Percentiles rank a stretch among this genome's conserved stretches.
phyloP scores from a whole-genome alignment of 75 land plant species.

The Cryptomeria japonica region DNA sequence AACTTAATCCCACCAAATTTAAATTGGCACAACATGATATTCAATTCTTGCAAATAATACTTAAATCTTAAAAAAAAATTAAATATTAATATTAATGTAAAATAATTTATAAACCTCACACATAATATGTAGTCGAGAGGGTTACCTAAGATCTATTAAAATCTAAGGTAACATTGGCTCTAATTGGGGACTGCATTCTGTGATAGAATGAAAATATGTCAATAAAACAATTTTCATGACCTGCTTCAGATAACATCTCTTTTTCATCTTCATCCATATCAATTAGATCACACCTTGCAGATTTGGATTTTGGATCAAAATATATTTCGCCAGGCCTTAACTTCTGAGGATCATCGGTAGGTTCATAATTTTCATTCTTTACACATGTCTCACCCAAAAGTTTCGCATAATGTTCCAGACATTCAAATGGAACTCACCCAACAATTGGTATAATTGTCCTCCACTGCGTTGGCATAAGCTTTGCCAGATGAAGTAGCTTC shows the following conservation, averaged over 20 bases:
- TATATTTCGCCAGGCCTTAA: conserved; percentile 97
- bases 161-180: too few species aligned
- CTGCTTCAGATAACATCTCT: conserved; percentile 98
- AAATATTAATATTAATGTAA: too few species aligned
- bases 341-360: conserved; percentile 92
- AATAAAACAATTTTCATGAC: too few species aligned
- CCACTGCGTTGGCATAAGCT: conserved; percentile 99
- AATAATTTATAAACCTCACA: too few species aligned
- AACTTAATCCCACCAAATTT: too few species aligned
- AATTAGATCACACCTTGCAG: conserved; percentile 97
- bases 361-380: conserved; percentile 93
- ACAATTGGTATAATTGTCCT: conserved; percentile 98
- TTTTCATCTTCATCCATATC: conserved; percentile 99
- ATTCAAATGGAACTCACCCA: conserved; percentile 93
- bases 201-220: too few species aligned
- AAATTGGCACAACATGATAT: too few species aligned
- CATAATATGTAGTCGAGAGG: too few species aligned
- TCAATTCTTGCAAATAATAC: too few species aligned
- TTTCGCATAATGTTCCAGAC: conserved; percentile 95
- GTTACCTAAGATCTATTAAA: too few species aligned
- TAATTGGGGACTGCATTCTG: too few species aligned
- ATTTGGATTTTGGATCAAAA: conserved; percentile 97
- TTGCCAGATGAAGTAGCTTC: conserved; percentile 92
- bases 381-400: conserved; percentile 97
- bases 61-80: too few species aligned